A percentile compares a stretch with the other conserved stretches of the same genome.
phyloP scores from a whole-genome alignment of 108 stramenopile genomes.

The Cyclotella cryptica region DNA sequence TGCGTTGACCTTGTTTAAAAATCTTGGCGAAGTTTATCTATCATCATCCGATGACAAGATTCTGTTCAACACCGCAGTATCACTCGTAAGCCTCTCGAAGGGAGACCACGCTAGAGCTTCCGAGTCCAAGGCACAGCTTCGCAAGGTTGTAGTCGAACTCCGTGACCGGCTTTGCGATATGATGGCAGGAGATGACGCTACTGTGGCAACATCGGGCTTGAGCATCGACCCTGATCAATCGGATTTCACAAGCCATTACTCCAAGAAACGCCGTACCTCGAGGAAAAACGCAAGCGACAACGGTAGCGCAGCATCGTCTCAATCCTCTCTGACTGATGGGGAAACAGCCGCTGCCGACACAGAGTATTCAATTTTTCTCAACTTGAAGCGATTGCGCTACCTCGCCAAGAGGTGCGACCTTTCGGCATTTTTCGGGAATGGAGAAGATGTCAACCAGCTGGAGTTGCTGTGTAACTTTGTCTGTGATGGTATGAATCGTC shows the following conservation, averaged over 20 bases:
- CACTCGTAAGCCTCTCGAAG: conserved; percentile 60
- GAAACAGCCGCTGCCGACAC: conserved; percentile 49
- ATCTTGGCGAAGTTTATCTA: conserved; percentile 66
- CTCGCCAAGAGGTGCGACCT: conserved; percentile 62
- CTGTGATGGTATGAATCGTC: conserved; percentile 43
- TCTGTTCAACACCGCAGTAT: conserved; percentile 62
- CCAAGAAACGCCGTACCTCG: conserved; percentile 33
- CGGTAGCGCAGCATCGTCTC: conserved; percentile 27
- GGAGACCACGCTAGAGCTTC: conserved; percentile 70
- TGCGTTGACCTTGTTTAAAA: conserved; percentile 68
- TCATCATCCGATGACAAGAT: conserved; percentile 70
- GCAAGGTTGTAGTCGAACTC: conserved; percentile 55
- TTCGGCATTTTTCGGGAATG: conserved; percentile 30
- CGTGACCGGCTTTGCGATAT: conserved; percentile 67
- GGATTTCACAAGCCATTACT: conserved; percentile 32
- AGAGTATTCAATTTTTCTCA: conserved; percentile 66
- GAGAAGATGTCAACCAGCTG: conserved; percentile 49
- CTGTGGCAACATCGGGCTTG: conserved; percentile 37
- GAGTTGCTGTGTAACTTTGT: conserved; percentile 50
- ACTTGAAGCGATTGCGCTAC: conserved; percentile 66
- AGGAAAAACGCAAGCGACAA: conserved; percentile 33
- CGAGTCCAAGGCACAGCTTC: conserved; percentile 73
- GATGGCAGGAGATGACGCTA: conserved; percentile 45
- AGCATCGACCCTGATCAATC: conserved; percentile 26
- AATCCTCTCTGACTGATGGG: conserved; percentile 38